Evolutionary conservation across 768 basidiomycete genomes (phyloP).

Genomic region (Tulasnella sp.): DNA sequence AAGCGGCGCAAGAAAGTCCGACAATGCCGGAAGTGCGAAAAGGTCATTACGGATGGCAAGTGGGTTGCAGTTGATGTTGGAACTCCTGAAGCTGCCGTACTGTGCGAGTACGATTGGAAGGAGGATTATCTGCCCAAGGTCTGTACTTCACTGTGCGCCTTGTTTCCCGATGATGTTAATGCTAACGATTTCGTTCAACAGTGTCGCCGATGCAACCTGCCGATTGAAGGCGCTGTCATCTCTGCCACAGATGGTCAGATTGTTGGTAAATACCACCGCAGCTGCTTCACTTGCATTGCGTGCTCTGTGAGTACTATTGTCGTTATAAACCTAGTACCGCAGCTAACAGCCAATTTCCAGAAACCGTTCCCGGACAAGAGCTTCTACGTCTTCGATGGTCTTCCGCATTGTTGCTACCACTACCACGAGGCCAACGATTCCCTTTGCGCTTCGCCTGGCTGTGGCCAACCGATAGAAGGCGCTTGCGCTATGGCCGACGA

Average conservation of each 20-base stretch:
- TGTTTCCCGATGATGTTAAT: constrained; percentile 8
- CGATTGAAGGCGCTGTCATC: constrained; percentile 86
- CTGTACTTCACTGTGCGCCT: constrained; percentile 19
- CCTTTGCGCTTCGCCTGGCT: constrained; percentile 64
- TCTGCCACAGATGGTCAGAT: constrained; percentile 87
- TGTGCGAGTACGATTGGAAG: constrained; percentile 93
- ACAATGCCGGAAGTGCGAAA: constrained; percentile 55
- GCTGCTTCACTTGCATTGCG: constrained; percentile 79
- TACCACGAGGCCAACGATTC: constrained; percentile 90
- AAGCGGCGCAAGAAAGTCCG: constrained; percentile 19
- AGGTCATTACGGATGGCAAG: constrained; percentile 61
- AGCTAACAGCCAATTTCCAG: background rate
- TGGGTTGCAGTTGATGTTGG: constrained; percentile 42
- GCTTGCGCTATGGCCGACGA: constrained; percentile 80
- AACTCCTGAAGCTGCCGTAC: constrained; percentile 31
- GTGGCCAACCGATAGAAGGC: constrained; percentile 86
- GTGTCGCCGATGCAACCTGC: constrained; percentile 78
- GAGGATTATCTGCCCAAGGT: constrained; percentile 92
- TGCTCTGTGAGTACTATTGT: constrained; percentile 48
- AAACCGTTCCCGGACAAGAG: constrained; percentile 72
- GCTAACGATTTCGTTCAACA: constrained; percentile 22
- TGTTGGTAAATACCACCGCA: constrained; percentile 88
- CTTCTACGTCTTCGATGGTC: constrained; percentile 86
- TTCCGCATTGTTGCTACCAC: constrained; percentile 83
- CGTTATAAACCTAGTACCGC: background rate